Evolutionary conservation across 306 rosid genomes (phyloP).

Genomic region (Notholithocarpus densiflorus): DNA sequence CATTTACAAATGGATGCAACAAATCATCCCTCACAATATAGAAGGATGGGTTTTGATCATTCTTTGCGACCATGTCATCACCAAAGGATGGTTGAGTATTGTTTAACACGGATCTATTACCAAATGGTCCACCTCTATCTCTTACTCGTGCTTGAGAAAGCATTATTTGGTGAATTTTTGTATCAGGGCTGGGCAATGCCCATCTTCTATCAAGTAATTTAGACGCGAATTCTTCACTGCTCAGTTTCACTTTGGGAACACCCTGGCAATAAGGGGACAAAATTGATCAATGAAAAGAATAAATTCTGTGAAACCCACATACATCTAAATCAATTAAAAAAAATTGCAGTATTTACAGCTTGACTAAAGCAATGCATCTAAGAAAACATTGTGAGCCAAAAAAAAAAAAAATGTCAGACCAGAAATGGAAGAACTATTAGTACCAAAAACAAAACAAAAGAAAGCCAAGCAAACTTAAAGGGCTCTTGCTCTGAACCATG

Average conservation of each 20-base stretch:
- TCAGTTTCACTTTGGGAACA: slow-evolving; percentile 31
- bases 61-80: slow-evolving; percentile 21
- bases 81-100: slow-evolving; percentile 31
- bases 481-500: too few species aligned
- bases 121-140: slow-evolving; percentile 22
- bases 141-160: slow-evolving; percentile 8
- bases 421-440: not conserved
- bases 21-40: slow-evolving; percentile 83
- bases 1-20: slow-evolving; percentile 82
- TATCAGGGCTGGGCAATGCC: slow-evolving; percentile 56
- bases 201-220: slow-evolving; percentile 70
- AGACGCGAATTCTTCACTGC: slow-evolving; percentile 46
- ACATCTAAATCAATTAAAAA: not conserved
- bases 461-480: too few species aligned
- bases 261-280: slow-evolving; percentile 30
- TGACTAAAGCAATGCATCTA: not conserved
- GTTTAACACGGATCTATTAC: slow-evolving; percentile 26
- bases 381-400: too few species aligned
- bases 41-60: slow-evolving; percentile 34
- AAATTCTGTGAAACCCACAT: not conserved
- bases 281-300: not conserved
- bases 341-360: not conserved
- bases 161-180: slow-evolving; percentile 55
- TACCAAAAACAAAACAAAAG: not conserved
- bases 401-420: not conserved